phyloP scores from a whole-genome alignment of 257 asterid species.

The Solanum chiquidenum region DNA sequence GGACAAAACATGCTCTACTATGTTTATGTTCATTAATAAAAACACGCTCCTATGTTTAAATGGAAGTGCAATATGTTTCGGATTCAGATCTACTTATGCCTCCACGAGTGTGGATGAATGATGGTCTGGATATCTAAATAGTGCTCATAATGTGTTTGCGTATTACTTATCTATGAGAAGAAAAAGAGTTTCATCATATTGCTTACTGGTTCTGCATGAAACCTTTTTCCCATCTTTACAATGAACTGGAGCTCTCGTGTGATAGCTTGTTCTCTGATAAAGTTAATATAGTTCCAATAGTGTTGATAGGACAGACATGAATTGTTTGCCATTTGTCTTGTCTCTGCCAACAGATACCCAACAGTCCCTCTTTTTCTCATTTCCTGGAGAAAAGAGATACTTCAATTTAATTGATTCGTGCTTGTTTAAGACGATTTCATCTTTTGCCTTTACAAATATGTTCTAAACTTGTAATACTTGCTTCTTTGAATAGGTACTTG shows the following conservation, averaged over 20 bases:
- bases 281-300: not conserved
- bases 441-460: not conserved
- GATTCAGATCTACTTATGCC: not conserved
- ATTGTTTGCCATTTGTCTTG: not conserved
- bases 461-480: not conserved
- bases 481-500: conserved; percentile 50
- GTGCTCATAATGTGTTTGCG: not conserved
- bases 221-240: not conserved
- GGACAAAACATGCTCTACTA: not conserved
- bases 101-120: not conserved
- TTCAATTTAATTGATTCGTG: not conserved
- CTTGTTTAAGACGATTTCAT: not conserved
- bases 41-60: not conserved
- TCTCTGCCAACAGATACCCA: not conserved
- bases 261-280: not conserved
- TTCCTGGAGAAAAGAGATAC: not conserved
- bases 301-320: not conserved
- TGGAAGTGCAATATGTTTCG: not conserved
- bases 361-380: not conserved
- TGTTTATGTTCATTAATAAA: not conserved
- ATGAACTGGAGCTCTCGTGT: not conserved
- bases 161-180: not conserved
- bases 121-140: not conserved
- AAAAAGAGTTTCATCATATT: not conserved
- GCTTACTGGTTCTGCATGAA: not conserved